These are phyloP conservation scores for Hydnomerulius pinastri DNA, from an alignment of 768 basidiomycete genomes.

Conservation along the genomic window DNA sequence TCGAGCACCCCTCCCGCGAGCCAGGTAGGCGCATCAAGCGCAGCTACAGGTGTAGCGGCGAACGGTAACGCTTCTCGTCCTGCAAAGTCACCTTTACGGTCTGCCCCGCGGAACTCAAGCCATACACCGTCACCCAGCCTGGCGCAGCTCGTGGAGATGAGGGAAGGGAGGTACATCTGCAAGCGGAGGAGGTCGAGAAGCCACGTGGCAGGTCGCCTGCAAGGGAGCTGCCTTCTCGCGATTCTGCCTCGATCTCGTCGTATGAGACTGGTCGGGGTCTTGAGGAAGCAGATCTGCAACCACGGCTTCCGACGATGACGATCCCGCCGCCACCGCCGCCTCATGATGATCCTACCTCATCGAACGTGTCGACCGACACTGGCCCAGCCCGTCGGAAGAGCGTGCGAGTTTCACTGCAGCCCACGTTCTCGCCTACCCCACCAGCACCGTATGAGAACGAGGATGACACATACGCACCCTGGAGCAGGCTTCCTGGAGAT, in stretches of 20 bases:
- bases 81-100: conserved; percentile 55
- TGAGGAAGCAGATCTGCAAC: conserved; percentile 23
- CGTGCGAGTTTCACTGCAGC: conserved; percentile 75
- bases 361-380: conserved; percentile 16
- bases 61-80: conserved; percentile 21
- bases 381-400: conserved; percentile 54
- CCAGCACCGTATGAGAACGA: conserved; percentile 61
- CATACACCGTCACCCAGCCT: conserved; percentile 50
- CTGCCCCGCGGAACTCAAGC: conserved; percentile 59
- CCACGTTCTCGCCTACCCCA: conserved; percentile 74
- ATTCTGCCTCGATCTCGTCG: conserved; percentile 46
- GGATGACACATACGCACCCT: conserved; percentile 19
- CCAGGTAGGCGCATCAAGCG: background rate
- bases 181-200: background rate
- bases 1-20: background rate
- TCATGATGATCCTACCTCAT: conserved; percentile 7
- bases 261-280: conserved; percentile 66
- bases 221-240: conserved; percentile 8
- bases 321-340: conserved; percentile 16
- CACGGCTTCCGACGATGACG: conserved; percentile 9
- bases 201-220: conserved; percentile 3
- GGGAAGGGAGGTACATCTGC: background rate
- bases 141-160: background rate
- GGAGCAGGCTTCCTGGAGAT: conserved; percentile 10
- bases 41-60: background rate